Evolutionary conservation across 495 filamentous ascomycete genomes (phyloP).

Genomic region (Penicillium robsamsonii): DNA sequence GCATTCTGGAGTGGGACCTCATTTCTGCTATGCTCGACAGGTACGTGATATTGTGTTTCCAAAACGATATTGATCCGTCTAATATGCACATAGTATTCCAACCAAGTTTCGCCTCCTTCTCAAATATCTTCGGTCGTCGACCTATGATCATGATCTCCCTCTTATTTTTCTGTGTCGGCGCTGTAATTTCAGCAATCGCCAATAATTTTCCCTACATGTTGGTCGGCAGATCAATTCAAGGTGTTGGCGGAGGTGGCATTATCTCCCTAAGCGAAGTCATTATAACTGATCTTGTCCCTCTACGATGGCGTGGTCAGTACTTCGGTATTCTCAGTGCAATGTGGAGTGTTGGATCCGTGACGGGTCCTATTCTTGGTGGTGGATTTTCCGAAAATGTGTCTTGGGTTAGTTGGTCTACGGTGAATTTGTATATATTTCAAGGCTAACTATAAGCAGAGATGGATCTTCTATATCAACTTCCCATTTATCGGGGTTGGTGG

Average conservation of each 20-base stretch:
- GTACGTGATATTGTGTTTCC: slow-evolving; percentile 5
- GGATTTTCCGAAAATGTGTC: slow-evolving; percentile 62
- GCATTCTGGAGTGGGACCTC: slow-evolving; percentile 60
- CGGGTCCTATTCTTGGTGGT: slow-evolving; percentile 67
- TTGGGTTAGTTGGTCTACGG: slow-evolving; percentile 46
- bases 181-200: slow-evolving; percentile 53
- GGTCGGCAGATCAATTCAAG: slow-evolving; percentile 64
- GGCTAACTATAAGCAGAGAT: slow-evolving; percentile 27
- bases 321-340: slow-evolving; percentile 52
- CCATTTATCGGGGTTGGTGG: slow-evolving; percentile 51
- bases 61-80: background rate
- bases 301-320: slow-evolving; percentile 47
- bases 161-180: slow-evolving; percentile 56
- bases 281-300: slow-evolving; percentile 62
- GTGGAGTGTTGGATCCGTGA: slow-evolving; percentile 66
- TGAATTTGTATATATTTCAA: background rate
- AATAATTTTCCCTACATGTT: slow-evolving; percentile 64
- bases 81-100: slow-evolving; percentile 32
- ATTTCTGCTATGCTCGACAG: slow-evolving; percentile 50
- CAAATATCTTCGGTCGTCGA: slow-evolving; percentile 43
- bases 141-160: slow-evolving; percentile 48
- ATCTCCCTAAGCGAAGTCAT: slow-evolving; percentile 64
- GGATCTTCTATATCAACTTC: slow-evolving; percentile 58
- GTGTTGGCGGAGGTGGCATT: slow-evolving; percentile 71
- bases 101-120: slow-evolving; percentile 41